Evolutionary conservation across 2,329 filamentous ascomycete genomes (phyloP).

Genomic region (Tolypocladium guangdongense): DNA sequence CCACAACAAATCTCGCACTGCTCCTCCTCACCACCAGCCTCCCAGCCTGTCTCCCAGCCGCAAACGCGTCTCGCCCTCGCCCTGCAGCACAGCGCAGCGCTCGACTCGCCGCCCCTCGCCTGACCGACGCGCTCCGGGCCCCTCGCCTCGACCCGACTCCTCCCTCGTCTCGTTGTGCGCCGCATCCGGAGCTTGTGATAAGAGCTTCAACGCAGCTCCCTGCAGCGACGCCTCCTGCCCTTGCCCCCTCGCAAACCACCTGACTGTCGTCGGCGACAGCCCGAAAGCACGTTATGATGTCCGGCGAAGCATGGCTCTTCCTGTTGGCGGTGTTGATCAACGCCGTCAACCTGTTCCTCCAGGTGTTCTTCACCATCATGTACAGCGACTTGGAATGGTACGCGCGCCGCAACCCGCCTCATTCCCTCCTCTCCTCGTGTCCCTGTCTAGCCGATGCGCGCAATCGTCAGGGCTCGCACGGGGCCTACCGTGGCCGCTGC

Average conservation of each 20-base stretch:
- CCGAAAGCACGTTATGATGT: slow-evolving; percentile 48
- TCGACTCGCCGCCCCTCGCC: background rate
- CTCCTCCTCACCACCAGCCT: background rate
- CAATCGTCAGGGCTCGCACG: slow-evolving; percentile 32
- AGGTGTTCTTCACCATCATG: slow-evolving; percentile 99
- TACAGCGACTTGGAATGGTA: slow-evolving; percentile 99
- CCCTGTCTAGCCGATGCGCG: background rate
- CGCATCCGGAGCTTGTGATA: slow-evolving; percentile 11
- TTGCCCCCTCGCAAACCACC: slow-evolving; percentile 2
- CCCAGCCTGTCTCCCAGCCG: background rate
- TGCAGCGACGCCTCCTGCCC: background rate
- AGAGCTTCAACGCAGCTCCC: slow-evolving; percentile 15
- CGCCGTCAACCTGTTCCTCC: slow-evolving; percentile 98
- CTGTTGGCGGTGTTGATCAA: slow-evolving; percentile 97
- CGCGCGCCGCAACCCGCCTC: slow-evolving; percentile 22
- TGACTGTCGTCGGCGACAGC: slow-evolving; percentile 12
- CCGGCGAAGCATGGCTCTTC: slow-evolving; percentile 97
- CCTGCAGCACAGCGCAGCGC: background rate
- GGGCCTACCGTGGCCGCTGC: background rate
- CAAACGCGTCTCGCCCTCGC: background rate
- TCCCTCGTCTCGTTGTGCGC: background rate
- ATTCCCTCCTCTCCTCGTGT: background rate
- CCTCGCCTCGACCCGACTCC: background rate
- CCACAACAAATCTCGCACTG: background rate
- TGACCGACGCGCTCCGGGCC: no score